phyloP scores from a whole-genome alignment of 768 basidiomycete genomes.

The Mycena vitilis region DNA sequence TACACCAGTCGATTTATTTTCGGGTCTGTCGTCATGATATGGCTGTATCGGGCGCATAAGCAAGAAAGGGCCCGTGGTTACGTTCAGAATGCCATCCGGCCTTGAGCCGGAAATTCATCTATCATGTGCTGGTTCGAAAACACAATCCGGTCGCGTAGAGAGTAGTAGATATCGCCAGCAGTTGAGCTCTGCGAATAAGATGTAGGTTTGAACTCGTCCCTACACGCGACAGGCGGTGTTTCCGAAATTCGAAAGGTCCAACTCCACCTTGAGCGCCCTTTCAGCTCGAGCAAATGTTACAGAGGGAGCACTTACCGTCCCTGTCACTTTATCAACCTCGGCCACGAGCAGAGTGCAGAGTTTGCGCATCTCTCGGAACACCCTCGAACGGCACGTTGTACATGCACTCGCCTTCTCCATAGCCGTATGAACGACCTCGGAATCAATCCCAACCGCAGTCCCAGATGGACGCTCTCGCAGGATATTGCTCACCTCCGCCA shows the following conservation, averaged over 20 bases:
- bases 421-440: conserved; percentile 32
- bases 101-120: no score
- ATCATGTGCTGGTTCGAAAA: no score
- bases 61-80: no score
- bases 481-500: conserved; percentile 29
- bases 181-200: no score
- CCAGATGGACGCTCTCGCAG: conserved; percentile 37
- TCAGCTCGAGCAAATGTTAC: neutral
- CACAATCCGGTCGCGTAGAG: no score
- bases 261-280: neutral
- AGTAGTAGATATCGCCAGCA: no score
- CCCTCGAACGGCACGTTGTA: conserved; percentile 31
- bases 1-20: no score
- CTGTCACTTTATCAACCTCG: conserved; percentile 36
- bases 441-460: conserved; percentile 27
- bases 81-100: no score
- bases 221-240: neutral
- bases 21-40: no score
- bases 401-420: conserved; percentile 37
- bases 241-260: conserved; percentile 1
- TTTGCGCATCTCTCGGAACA: conserved; percentile 35
- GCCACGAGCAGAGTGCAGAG: conserved; percentile 34
- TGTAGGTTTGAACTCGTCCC: neutral
- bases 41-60: no score
- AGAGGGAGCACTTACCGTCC: conserved; percentile 27